These are phyloP conservation scores for Pichia ethanolica DNA, from an alignment of 805 yeast genomes.

Conservation along the genomic window DNA sequence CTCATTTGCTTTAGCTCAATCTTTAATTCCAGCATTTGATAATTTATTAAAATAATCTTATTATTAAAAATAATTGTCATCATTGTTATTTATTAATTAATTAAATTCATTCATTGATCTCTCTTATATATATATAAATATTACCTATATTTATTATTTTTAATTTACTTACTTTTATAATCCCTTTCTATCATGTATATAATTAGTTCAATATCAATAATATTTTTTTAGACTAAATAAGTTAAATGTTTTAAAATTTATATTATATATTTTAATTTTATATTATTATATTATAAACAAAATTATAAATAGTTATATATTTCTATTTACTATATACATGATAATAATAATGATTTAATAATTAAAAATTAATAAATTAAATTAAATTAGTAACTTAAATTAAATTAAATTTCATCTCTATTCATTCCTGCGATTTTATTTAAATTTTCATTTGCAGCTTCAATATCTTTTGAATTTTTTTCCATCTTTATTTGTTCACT, in stretches of 20 bases:
- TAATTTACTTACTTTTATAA: not conserved
- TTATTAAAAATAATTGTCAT: too few relatives aligned
- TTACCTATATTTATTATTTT: not conserved
- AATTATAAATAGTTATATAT: not conserved
- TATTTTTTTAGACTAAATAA: not conserved
- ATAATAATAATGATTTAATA: not conserved
- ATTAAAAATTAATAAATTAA: too few relatives aligned
- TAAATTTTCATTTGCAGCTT: conserved; percentile 21
- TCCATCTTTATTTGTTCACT: conserved; percentile 20
- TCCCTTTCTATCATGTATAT: not conserved
- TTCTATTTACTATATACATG: not conserved
- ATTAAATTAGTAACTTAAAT: not conserved
- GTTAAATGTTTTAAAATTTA: too few relatives aligned
- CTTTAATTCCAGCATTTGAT: conserved; percentile 94
- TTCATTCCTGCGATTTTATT: conserved; percentile 15
- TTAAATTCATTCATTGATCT: not conserved
- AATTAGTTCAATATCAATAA: not conserved
- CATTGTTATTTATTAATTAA: too few relatives aligned
- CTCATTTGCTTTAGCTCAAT: conserved; percentile 96
- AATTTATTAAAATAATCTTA: conserved; percentile 36
- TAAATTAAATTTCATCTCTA: conserved; percentile 8
- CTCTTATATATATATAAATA: not conserved
- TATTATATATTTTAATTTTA: not conserved
- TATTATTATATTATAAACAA: too few relatives aligned
- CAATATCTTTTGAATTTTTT: conserved; percentile 16